phyloP scores from a whole-genome alignment of 129 eudicot genomes.

The Lactuca saligna region DNA sequence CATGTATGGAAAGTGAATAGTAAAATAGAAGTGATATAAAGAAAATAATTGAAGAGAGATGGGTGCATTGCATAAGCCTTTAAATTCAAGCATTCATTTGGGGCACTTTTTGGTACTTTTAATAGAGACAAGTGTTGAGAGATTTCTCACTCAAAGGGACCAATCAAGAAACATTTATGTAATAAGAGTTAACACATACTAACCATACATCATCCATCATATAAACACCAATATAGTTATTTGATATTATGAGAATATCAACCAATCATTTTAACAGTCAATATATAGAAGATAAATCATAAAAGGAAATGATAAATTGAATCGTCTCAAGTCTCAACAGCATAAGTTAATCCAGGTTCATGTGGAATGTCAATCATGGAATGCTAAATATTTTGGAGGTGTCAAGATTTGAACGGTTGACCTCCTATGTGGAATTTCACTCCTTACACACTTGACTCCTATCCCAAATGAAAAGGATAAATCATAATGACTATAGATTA shows the following conservation, averaged over 20 bases:
- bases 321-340: too few relatives aligned
- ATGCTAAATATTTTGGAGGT: too few relatives aligned
- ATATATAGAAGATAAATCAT: background rate
- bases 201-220: background rate
- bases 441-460: too few relatives aligned
- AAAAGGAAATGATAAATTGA: too few relatives aligned
- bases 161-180: background rate
- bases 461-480: too few relatives aligned
- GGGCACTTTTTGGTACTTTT: slow-evolving; percentile 21
- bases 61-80: slow-evolving; percentile 24
- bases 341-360: too few relatives aligned
- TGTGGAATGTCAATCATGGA: too few relatives aligned
- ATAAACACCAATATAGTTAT: background rate
- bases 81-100: slow-evolving; percentile 28
- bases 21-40: slow-evolving; percentile 24
- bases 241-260: background rate
- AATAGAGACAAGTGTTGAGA: background rate
- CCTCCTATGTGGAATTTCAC: too few relatives aligned
- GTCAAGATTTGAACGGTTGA: too few relatives aligned
- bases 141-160: slow-evolving; percentile 15
- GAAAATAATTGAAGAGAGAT: slow-evolving; percentile 29
- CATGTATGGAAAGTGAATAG: slow-evolving; percentile 23
- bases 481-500: too few relatives aligned
- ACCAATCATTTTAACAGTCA: too few relatives aligned
- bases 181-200: background rate